Percentiles rank a stretch among this genome's conserved stretches.
phyloP scores from a whole-genome alignment of 2,329 filamentous ascomycete genomes.

The Trichophaea hybrida region DNA sequence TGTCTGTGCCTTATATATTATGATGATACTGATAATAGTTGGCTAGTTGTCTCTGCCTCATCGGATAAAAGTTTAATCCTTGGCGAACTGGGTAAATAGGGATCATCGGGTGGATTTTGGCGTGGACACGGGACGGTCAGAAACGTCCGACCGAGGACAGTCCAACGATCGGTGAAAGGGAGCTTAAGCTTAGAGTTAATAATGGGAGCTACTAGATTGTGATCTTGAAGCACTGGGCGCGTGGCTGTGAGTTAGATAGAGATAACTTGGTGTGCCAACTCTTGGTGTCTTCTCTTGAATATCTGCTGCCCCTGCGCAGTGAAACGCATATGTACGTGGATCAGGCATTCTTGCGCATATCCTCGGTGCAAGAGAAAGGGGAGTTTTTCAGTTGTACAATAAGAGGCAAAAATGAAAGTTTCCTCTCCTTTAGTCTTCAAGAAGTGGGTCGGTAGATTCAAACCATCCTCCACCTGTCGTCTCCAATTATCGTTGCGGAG shows the following conservation, averaged over 20 bases:
- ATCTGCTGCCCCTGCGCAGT: background rate
- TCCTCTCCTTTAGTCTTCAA: too few relatives aligned
- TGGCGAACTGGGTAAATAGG: constrained; percentile 48
- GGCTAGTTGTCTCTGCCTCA: constrained; percentile 66
- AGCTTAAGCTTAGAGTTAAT: background rate
- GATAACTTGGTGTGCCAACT: background rate
- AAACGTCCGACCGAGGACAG: too few relatives aligned
- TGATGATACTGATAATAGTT: background rate
- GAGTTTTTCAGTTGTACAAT: too few relatives aligned
- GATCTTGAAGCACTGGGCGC: background rate
- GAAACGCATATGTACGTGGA: too few relatives aligned
- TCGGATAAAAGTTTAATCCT: constrained; percentile 78
- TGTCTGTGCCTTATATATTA: background rate
- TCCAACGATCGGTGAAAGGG: too few relatives aligned
- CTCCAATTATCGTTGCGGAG: too few relatives aligned
- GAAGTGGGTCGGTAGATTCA: too few relatives aligned
- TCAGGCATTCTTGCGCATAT: too few relatives aligned
- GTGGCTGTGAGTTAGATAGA: background rate
- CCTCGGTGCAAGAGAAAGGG: too few relatives aligned
- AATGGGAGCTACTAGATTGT: background rate
- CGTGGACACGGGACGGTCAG: background rate
- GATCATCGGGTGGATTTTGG: background rate
- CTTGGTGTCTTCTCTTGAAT: background rate
- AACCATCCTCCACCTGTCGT: too few relatives aligned
- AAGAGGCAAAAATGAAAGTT: too few relatives aligned